phyloP scores from a whole-genome alignment of 2,329 filamentous ascomycete genomes.

The Aspergillus candidus region DNA sequence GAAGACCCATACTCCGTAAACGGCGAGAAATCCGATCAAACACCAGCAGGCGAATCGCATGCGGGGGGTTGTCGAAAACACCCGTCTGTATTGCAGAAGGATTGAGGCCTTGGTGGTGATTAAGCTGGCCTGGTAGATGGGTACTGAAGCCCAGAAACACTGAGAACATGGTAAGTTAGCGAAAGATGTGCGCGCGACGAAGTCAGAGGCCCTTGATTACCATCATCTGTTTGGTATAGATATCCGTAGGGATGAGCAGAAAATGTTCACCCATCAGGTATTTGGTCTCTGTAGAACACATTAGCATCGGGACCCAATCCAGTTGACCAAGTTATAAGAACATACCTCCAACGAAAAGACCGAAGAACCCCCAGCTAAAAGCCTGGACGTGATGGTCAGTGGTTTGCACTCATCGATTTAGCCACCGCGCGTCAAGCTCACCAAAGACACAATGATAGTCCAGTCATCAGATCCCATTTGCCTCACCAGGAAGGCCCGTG shows the following conservation, averaged over 20 bases:
- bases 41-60: slow-evolving; percentile 29
- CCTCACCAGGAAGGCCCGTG: slow-evolving; percentile 28
- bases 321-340: not conserved
- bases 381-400: slow-evolving; percentile 8
- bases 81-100: slow-evolving; percentile 31
- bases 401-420: not conserved
- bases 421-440: slow-evolving; percentile 10
- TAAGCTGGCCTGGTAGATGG: slow-evolving; percentile 30
- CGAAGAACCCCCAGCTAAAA: slow-evolving; percentile 28
- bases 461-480: slow-evolving; percentile 34
- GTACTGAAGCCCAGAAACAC: slow-evolving; percentile 29
- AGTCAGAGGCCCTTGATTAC: not conserved
- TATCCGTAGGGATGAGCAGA: slow-evolving; percentile 13
- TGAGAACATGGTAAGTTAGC: slow-evolving; percentile 1
- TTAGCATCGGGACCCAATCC: not conserved
- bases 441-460: slow-evolving; percentile 31
- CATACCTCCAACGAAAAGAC: slow-evolving; percentile 25
- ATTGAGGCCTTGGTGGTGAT: slow-evolving; percentile 32
- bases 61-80: slow-evolving; percentile 23
- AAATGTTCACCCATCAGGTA: slow-evolving; percentile 27
- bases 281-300: slow-evolving; percentile 16
- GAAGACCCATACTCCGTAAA: slow-evolving; percentile 27
- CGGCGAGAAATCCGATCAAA: slow-evolving; percentile 30
- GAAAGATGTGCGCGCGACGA: not conserved
- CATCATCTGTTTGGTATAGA: slow-evolving; percentile 21